Evolutionary conservation across 192 early-diverging fungal genomes (phyloP), one percentile per base, ranked within the genome.

Genomic region (Lunasporangiospora selenospora): DNA sequence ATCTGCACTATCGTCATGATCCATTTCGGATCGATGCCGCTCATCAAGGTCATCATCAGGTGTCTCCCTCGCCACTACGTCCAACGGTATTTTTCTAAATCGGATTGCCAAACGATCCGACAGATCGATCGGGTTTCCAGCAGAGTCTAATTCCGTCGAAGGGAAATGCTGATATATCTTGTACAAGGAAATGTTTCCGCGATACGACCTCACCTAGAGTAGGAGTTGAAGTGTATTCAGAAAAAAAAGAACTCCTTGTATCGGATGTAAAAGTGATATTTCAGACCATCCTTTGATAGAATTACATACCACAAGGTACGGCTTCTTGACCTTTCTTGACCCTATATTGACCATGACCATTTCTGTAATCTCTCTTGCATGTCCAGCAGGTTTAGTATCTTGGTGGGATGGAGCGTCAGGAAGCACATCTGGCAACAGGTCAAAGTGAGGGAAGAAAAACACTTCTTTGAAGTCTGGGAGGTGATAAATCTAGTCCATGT

Each of bases 121-220:
- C 9, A 62, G 46, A 38, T 77, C 70, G 16, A 51, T 41, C 13
- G 32, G 63, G 5, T 52, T 65, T 29, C 32, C 57, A 21, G 55
- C 27, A 53, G 37, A 13, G 39, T 59, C 52, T 24, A 54, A 32
- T 51, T 80, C 76, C 4, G 33, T 46, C 6, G 58, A 58, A 1
- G 84, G 77, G 15, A 86, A 54, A 57, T 84, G 84, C 37, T 70
- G 65, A 57, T 86, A 87, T 9, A 82, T 83, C 57, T 85, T 82
- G 69, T 94, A 95, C 1, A 93, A 84, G 9, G 89, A 75, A 10
- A 95, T 80, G 58, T 95, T 91, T 10, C 82, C 78, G 9, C 80
- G 73, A 23, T 70, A 77, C 8, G 89, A 88, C 32, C 88, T 83
- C 23, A 76, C 81, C 90, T 92, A 75, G 12, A 12, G 53, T n/a